A percentile compares a stretch with the other conserved stretches of the same genome.
Conservation (phyloP, 495 filamentous ascomycete species). For the Aspergillus cavernicola region DNA sequence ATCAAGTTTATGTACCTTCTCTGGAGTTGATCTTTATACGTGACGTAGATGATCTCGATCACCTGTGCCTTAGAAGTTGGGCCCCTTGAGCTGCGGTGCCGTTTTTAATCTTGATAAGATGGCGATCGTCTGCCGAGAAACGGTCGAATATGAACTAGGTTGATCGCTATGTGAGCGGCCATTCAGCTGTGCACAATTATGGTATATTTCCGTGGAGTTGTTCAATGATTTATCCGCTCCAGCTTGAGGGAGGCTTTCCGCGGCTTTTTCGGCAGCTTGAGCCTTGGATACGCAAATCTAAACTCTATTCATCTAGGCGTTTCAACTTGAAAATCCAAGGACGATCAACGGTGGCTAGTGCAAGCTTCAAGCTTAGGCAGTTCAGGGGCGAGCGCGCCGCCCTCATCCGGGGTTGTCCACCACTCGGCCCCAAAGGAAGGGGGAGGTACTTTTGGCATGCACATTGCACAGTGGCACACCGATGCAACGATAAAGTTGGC, state of each 20-base stretch:
- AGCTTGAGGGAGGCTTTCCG: background rate
- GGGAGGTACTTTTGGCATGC: background rate
- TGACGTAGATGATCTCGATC: background rate
- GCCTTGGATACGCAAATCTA: too few relatives aligned
- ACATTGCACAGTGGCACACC: background rate
- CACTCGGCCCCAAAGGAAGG: too few relatives aligned
- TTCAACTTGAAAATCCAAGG: background rate
- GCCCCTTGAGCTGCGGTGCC: too few relatives aligned
- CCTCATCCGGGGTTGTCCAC: too few relatives aligned
- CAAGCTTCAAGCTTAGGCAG: background rate
- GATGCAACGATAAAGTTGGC: background rate
- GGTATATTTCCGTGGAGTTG: background rate
- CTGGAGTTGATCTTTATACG: too few relatives aligned
- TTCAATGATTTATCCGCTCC: background rate
- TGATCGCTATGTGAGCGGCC: background rate
- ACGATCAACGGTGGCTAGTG: conserved; percentile 2
- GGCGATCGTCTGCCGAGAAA: background rate
- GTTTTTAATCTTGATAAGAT: background rate
- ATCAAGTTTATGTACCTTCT: too few relatives aligned
- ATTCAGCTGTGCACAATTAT: background rate
- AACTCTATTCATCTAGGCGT: background rate
- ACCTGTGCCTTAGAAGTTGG: too few relatives aligned
- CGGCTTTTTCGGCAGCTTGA: conserved; percentile 5
- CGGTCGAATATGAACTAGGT: background rate
- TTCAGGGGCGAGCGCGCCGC: background rate